Base-by-base conservation (phyloP, 768 basidiomycete species). In the Xanthoconium stramineum region DNA sequence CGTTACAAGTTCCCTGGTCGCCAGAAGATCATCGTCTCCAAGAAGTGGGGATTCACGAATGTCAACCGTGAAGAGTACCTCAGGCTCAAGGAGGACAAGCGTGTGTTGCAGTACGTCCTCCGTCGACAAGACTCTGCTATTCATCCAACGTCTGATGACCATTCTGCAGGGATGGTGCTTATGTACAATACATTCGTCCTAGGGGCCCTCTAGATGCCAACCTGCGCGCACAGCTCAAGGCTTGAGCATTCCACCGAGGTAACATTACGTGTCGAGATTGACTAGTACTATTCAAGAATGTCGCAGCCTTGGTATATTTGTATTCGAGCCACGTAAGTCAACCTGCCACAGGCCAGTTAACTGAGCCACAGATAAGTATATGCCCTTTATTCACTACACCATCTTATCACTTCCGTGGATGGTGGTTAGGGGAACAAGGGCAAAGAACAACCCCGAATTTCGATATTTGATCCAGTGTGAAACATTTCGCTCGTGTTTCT, bases 1-100 rank as follows among this genome's bases (percentile, higher is more conserved):
- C 91, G 96, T 53, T 98, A 98, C 86, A 99, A 98, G 86, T 96
- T 94, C 88, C 91, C 93, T n/a, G 93, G 94, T 55, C 85, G 93
- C 69, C 94, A 96, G 81, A 96, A 96, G 84, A 94, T 96, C 74
- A 94, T 95, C 63, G 81, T 94, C 64, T 92, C 89, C 55, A 93
- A 93, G 83, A 97, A 96, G 83, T 98, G 97, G 94, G 95, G 95
- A 58, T 98, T 99, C 80, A 99, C 97, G 40, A 89, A 89, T 65
- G 94, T 98, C 56, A 84, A 85, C 72, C 87, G 93, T 74, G 86
- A 84, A 64, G 94, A 95, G 46, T 98, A 97, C 74, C 66, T 82
- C 69, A 86, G 84, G 76, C 80, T 95, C 64, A 95, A 96, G 83
- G 85, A 85, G 68, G 88, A 93, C 42, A 94, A 94, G 82, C 83